Evolutionary conservation across 352 stramenopile genomes (phyloP).

Genomic region (Peronospora farinosa): DNA sequence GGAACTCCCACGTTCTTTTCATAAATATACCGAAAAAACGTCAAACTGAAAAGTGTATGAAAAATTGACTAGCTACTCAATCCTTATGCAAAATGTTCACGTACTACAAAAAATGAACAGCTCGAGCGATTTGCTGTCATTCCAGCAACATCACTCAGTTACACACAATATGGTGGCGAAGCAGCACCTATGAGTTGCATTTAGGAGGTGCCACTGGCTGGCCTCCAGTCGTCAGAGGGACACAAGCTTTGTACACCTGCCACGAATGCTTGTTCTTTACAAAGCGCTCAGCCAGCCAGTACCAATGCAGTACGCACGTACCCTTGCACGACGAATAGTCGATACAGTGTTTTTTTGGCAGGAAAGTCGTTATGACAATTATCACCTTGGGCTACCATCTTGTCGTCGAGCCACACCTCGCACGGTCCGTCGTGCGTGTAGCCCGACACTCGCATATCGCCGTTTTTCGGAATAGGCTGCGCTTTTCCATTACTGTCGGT

Average conservation of each 20-base stretch:
- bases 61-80: no score
- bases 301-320: conserved; percentile 1
- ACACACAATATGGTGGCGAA: no score
- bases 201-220: no score
- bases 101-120: no score
- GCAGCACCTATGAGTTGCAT: no score
- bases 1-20: no score
- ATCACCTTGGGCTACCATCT: conserved; percentile 15
- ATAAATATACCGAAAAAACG: no score
- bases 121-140: no score
- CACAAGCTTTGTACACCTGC: conserved; percentile 56
- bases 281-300: conserved; percentile 24
- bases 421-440: conserved; percentile 43
- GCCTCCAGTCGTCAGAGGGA: conserved; percentile 4
- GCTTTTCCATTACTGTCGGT: conserved; percentile 21
- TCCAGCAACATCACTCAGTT: no score
- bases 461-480: conserved; percentile 31
- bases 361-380: conserved; percentile 31
- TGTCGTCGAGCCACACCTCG: conserved; percentile 34
- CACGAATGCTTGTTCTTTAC: conserved; percentile 42
- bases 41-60: no score
- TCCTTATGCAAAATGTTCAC: no score
- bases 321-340: conserved; percentile 25
- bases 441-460: conserved; percentile 29
- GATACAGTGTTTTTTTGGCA: conserved; percentile 24